phyloP scores from a whole-genome alignment of 495 filamentous ascomycete genomes.

The Filosporella fistucella region DNA sequence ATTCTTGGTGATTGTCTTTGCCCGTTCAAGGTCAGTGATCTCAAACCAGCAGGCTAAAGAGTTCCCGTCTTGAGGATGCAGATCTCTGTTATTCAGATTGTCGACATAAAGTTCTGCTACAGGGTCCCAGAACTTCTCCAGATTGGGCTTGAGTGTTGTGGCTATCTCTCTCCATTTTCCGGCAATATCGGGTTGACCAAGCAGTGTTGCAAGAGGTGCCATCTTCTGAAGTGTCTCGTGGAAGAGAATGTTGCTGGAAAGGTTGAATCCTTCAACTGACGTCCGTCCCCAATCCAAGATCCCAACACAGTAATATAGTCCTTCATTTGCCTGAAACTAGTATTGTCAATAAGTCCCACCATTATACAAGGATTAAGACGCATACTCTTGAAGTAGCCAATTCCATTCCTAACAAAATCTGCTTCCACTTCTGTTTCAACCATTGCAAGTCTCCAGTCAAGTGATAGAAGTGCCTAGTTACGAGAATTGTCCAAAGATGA shows the following conservation, averaged over 20 bases:
- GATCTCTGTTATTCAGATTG: constrained; percentile 15
- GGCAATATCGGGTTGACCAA: not conserved
- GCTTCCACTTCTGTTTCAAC: not conserved
- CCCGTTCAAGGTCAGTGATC: not conserved
- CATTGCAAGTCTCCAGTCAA: not conserved
- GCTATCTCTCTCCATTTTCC: not conserved
- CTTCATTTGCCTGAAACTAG: not conserved
- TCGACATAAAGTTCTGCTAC: not conserved
- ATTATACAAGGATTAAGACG: not conserved
- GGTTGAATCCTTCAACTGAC: constrained; percentile 1
- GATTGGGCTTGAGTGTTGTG: not conserved
- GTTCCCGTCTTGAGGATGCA: constrained; percentile 51
- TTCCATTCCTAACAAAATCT: not conserved
- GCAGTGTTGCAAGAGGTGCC: constrained; percentile 1
- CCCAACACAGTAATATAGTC: not conserved
- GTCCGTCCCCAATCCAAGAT: not conserved
- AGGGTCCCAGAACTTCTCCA: constrained; percentile 1
- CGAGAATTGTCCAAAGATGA: constrained; percentile 4
- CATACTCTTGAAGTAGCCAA: not conserved
- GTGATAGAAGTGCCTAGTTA: not conserved
- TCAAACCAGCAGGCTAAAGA: constrained; percentile 30
- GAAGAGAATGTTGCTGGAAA: constrained; percentile 1
- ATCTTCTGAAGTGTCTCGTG: not conserved
- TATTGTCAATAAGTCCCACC: too few relatives aligned
- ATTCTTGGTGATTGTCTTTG: not conserved